Evolutionary conservation across 2,329 filamentous ascomycete genomes (phyloP).

Genomic region (Fusarium temperatum): DNA sequence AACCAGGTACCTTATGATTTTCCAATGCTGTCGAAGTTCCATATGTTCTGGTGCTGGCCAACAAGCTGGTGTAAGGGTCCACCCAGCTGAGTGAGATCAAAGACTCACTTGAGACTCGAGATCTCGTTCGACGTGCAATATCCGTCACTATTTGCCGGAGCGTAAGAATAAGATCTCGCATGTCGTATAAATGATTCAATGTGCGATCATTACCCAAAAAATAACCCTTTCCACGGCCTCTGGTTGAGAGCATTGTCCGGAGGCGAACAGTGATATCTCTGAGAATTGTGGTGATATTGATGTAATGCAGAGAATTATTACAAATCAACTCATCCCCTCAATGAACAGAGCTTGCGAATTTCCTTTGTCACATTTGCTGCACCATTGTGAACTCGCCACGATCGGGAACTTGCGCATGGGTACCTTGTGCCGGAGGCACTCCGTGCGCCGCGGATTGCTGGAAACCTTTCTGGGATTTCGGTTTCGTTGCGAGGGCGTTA

Average conservation of each 20-base stretch:
- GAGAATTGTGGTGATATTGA: slow-evolving; percentile 4
- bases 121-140: slow-evolving; percentile 10
- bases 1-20: background rate
- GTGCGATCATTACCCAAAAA: background rate
- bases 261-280: background rate
- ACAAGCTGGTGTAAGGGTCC: background rate
- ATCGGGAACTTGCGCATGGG: slow-evolving; percentile 16
- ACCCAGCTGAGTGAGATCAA: background rate
- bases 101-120: slow-evolving; percentile 1
- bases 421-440: background rate
- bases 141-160: background rate
- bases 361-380: background rate
- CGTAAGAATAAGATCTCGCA: background rate
- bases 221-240: background rate
- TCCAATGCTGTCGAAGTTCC: background rate
- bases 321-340: slow-evolving; percentile 19
- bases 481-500: slow-evolving; percentile 14
- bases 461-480: background rate
- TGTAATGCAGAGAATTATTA: slow-evolving; percentile 20
- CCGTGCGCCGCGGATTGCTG: background rate
- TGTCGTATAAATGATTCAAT: background rate
- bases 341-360: slow-evolving; percentile 5
- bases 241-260: background rate
- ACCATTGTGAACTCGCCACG: slow-evolving; percentile 23
- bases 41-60: background rate